phyloP scores from a whole-genome alignment of 495 filamentous ascomycete genomes.

The Jackrogersella multiformis region DNA sequence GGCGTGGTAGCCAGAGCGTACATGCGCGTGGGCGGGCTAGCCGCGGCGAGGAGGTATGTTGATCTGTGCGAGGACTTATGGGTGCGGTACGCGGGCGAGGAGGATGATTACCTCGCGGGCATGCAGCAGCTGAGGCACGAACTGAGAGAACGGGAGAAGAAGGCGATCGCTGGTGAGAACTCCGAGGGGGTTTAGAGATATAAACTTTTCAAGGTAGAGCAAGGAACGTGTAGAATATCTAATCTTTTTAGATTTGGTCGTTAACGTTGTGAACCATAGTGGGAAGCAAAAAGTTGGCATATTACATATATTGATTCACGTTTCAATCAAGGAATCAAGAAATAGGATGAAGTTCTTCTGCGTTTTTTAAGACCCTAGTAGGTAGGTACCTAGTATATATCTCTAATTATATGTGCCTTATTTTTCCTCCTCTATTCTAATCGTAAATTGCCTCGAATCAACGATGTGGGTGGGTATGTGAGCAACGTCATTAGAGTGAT shows the following conservation, averaged over 20 bases:
- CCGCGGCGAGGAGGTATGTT: slow-evolving; percentile 40
- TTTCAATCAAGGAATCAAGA: no score
- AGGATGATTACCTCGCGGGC: slow-evolving; percentile 44
- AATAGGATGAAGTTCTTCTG: no score
- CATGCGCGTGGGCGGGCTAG: slow-evolving; percentile 38
- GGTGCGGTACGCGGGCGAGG: slow-evolving; percentile 50
- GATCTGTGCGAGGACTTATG: slow-evolving; percentile 44
- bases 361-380: no score
- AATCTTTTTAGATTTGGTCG: no score
- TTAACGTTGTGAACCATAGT: no score
- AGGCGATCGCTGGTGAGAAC: neutral
- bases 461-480: neutral
- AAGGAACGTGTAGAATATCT: neutral
- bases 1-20: slow-evolving; percentile 46
- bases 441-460: neutral
- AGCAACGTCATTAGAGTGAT: neutral
- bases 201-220: neutral
- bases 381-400: neutral
- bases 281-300: no score
- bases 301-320: no score
- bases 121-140: slow-evolving; percentile 45
- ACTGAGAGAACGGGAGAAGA: slow-evolving; percentile 28
- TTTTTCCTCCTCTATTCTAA: neutral
- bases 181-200: neutral
- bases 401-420: neutral